These are phyloP conservation scores for Phytopythium kandeliae DNA, from an alignment of 352 stramenopile species.

Conservation along the genomic window DNA sequence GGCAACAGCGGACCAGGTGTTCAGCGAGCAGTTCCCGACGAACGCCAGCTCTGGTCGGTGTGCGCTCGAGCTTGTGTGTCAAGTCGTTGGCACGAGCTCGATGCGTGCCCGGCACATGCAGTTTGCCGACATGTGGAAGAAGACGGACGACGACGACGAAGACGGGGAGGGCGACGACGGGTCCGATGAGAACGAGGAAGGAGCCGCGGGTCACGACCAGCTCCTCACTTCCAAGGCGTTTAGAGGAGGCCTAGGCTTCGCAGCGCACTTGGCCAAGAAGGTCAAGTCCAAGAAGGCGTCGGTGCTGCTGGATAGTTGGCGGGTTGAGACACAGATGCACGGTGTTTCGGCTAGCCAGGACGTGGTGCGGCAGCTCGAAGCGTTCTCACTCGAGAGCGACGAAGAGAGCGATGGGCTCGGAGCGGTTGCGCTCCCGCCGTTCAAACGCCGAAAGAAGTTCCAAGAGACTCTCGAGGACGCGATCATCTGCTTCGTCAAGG, in stretches of 20 bases:
- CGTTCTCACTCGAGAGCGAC: constrained; percentile 35
- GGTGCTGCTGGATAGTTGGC: constrained; percentile 63
- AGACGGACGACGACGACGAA: constrained; percentile 8
- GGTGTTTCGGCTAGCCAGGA: constrained; percentile 34
- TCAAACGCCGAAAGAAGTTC: constrained; percentile 16
- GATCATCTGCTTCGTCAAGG: constrained; percentile 26
- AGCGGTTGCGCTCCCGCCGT: constrained; percentile 12
- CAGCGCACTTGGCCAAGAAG: constrained; percentile 64
- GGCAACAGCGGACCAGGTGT: constrained; percentile 23
- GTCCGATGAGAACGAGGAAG: constrained; percentile 7
- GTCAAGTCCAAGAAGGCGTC: constrained; percentile 51
- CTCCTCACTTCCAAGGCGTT: constrained; percentile 60
- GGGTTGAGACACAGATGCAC: constrained; percentile 61
- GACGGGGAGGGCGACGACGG: constrained; percentile 7
- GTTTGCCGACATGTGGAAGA: constrained; percentile 2
- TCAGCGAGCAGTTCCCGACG: constrained; percentile 62
- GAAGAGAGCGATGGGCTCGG: constrained; percentile 15
- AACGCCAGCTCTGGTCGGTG: constrained; percentile 69
- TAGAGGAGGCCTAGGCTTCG: constrained; percentile 57
- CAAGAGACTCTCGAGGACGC: constrained; percentile 14
- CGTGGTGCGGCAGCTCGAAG: constrained; percentile 30
- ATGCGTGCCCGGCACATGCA: constrained; percentile 32
- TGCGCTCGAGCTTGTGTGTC: constrained; percentile 52
- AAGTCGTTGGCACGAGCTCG: constrained; percentile 64
- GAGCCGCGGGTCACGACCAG: constrained; percentile 10